A percentile compares a stretch with the other conserved stretches of the same genome.
Conservation (phyloP, 208 protist genomes). For the Trypanosoma lewisi region DNA sequence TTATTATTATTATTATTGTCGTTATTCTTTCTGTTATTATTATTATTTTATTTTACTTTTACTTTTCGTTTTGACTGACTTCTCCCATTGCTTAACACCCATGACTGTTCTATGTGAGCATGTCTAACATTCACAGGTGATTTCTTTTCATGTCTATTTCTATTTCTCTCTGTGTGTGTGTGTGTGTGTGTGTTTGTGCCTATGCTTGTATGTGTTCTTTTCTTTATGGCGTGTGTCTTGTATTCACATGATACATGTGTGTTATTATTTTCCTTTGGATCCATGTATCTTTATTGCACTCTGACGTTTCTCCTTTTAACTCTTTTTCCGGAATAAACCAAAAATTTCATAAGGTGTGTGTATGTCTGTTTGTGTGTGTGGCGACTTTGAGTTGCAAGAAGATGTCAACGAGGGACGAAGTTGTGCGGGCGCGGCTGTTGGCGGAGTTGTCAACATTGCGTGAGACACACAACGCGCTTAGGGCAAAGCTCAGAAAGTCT, state of each 20-base stretch:
- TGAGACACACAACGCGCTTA: conserved; percentile 30
- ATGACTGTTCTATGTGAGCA: not conserved
- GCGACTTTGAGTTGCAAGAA: not conserved
- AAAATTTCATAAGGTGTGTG: too few relatives aligned
- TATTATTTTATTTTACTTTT: conserved; percentile 20
- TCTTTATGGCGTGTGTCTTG: not conserved
- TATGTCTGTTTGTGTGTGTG: not conserved
- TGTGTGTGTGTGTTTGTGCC: not conserved
- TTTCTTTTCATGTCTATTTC: conserved; percentile 4
- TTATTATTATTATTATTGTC: conserved; percentile 11
- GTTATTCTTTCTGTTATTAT: too few relatives aligned
- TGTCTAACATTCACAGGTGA: not conserved
- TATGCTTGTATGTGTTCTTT: not conserved
- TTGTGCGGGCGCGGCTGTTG: conserved; percentile 32
- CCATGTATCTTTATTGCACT: conserved; percentile 5
- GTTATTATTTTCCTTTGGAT: not conserved
- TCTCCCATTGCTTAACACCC: too few relatives aligned
- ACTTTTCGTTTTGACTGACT: too few relatives aligned
- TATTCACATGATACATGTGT: not conserved
- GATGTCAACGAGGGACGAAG: conserved; percentile 25
- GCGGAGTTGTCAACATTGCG: conserved; percentile 43
- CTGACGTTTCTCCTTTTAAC: conserved; percentile 22
- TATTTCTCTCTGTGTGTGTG: not conserved
- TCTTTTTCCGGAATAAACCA: not conserved
- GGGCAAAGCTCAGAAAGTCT: not conserved